phyloP scores from a whole-genome alignment of 2,329 filamentous ascomycete species.

The Pseudopyrenochaeta lycopersici region DNA sequence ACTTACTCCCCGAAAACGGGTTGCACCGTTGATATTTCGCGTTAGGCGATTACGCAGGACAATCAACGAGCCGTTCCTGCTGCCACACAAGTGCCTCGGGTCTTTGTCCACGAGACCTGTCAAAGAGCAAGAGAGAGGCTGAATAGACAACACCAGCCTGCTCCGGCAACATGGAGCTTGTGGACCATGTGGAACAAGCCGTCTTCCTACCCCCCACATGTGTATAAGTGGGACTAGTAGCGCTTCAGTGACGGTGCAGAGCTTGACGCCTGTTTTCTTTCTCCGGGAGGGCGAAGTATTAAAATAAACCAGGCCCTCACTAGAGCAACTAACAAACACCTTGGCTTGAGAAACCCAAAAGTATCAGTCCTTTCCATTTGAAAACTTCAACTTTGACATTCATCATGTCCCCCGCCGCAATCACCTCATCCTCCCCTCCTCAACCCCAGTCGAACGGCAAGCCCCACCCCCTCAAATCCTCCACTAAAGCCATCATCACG shows the following conservation, averaged over 20 bases:
- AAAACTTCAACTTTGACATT: neutral
- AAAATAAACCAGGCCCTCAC: slow-evolving; percentile 11
- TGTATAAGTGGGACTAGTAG: slow-evolving; percentile 16
- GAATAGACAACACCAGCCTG: slow-evolving; percentile 4
- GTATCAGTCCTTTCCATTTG: neutral
- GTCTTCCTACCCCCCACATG: slow-evolving; percentile 7
- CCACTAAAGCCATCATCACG: slow-evolving; percentile 27
- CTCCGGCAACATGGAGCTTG: slow-evolving; percentile 16
- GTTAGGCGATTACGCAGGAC: slow-evolving; percentile 11
- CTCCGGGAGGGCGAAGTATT: slow-evolving; percentile 10
- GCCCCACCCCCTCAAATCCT: slow-evolving; percentile 18
- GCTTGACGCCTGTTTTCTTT: neutral
- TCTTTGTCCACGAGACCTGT: slow-evolving; percentile 1
- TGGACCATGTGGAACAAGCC: slow-evolving; percentile 12
- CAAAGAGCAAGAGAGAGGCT: slow-evolving; percentile 7
- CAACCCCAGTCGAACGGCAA: slow-evolving; percentile 25
- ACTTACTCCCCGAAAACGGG: slow-evolving; percentile 1
- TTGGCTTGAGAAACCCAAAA: neutral
- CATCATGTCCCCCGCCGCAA: slow-evolving; percentile 42
- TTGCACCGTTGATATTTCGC: neutral
- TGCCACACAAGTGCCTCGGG: slow-evolving; percentile 5
- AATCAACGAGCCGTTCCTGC: neutral
- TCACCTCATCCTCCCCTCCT: slow-evolving; percentile 25
- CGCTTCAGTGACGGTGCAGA: slow-evolving; percentile 4
- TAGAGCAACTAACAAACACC: neutral